Evolutionary conservation across 805 yeast genomes (phyloP), one percentile per base, ranked within the genome.

Genomic region (Kluyveromyces wickerhamii): DNA sequence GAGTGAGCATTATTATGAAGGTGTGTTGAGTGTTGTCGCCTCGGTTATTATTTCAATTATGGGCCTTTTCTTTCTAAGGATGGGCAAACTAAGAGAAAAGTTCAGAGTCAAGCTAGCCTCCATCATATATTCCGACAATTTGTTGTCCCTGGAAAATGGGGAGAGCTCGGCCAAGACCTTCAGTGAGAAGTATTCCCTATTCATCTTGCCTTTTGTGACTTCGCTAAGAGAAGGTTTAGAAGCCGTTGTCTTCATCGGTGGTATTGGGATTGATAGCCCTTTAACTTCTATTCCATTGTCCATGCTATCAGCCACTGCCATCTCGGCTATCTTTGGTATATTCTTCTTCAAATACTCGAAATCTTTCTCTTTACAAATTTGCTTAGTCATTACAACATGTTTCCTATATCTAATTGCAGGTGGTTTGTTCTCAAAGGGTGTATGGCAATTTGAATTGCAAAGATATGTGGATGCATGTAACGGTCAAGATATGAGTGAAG

Each of bases 1-100:
- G 40, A 80, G 95, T 26, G 96, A 87, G 54, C 75, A 92, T 48
- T 67, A 84, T 35, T 87, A 95, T 83, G 96, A 87, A 54, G 95
- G 95, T 6, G 60, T 77, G 1, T 76, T 87, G 51, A 80, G 89
- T 46, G 66, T 88, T 10, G 55, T 86, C 20, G 86, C 95, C 3
- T 74, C 92, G 13, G 49, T 80, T 2, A 74, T 87, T 39, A 87
- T 87, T 40, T 82, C 95, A 1, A 61, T 78, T 6, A 86, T 87
- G 96, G 96, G 96, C 1, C 51, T 85, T 21, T 81, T 89, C 36
- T 74, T 87, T 53, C 65, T 87, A 41, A 67, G 95, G 42, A 72
- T 87, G 53, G 84, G 87, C 46, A 78, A 81, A 52, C 64, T 87
- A 69, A 79, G 85, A 48, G 77, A 79, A 38, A 87, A 86, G 60